Evolutionary conservation across 148 eudicot genomes (phyloP).

Genomic region (Nepenthes gracilis): DNA sequence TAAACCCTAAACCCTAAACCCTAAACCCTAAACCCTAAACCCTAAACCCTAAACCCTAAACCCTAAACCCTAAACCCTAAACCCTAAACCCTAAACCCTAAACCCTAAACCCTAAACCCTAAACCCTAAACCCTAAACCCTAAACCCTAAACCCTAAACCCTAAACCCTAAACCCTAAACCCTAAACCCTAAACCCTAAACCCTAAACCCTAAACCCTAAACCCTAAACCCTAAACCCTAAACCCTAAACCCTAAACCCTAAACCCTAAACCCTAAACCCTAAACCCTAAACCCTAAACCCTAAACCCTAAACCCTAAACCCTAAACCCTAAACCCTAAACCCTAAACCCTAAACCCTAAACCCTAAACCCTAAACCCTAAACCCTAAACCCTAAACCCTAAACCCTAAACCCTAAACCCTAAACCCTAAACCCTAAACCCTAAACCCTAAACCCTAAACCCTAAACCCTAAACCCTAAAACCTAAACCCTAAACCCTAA

Average conservation of each 20-base stretch:
- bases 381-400: constrained; percentile 8
- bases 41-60: constrained; percentile 18
- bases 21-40: constrained; percentile 17
- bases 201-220: constrained; percentile 16
- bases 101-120: constrained; percentile 15
- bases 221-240: constrained; percentile 7
- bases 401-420: constrained; percentile 6
- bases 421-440: constrained; percentile 7
- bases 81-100: constrained; percentile 18
- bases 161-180: constrained; percentile 11
- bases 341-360: constrained; percentile 7
- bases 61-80: constrained; percentile 18
- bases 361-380: constrained; percentile 6
- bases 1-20: constrained; percentile 18
- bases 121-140: constrained; percentile 18
- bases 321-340: constrained; percentile 6
- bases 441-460: constrained; percentile 8
- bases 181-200: constrained; percentile 16
- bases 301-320: constrained; percentile 8
- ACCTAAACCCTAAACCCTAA: too few species aligned
- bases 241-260: constrained; percentile 10
- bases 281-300: constrained; percentile 11
- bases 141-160: constrained; percentile 14
- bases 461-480: too few species aligned
- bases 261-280: constrained; percentile 13